phyloP scores from a whole-genome alignment of 1,139 yeast genomes.

The Ogataea hybrid region DNA sequence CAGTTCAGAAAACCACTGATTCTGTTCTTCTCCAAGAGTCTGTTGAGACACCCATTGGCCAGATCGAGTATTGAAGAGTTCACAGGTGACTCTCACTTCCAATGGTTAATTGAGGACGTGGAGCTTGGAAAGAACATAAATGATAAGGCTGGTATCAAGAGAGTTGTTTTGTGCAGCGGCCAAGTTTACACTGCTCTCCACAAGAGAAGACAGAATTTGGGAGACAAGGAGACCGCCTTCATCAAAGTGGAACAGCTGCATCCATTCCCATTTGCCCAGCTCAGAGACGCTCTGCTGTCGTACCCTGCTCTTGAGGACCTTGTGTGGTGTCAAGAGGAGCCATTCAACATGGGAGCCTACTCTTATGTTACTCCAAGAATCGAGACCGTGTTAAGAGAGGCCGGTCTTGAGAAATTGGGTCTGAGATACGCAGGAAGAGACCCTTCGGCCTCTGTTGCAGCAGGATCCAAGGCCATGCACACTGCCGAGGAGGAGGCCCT shows the following conservation, averaged over 20 bases:
- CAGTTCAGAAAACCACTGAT: conserved; percentile 97
- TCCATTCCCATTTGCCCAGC: conserved; percentile 98
- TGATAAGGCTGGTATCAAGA: conserved; percentile 81
- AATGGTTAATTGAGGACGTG: conserved; percentile 92
- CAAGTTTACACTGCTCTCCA: conserved; percentile 93
- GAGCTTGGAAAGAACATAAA: conserved; percentile 77
- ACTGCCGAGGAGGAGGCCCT: conserved; percentile 85
- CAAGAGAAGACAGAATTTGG: conserved; percentile 79
- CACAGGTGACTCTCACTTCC: conserved; percentile 88
- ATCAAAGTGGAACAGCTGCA: conserved; percentile 91
- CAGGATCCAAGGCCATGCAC: conserved; percentile 92
- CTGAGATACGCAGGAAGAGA: conserved; percentile 96
- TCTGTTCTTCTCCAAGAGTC: conserved; percentile 86
- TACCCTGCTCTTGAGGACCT: conserved; percentile 86
- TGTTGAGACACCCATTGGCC: conserved; percentile 97
- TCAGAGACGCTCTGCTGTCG: conserved; percentile 76
- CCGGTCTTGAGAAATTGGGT: no score
- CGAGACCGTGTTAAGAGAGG: conserved; percentile 68
- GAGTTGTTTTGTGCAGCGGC: conserved; percentile 82
- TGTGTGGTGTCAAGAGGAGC: conserved; percentile 99
- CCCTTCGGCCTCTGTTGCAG: conserved; percentile 98
- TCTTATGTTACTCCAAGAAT: conserved; percentile 79
- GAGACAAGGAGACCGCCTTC: conserved; percentile 81
- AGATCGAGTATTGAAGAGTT: conserved; percentile 81
- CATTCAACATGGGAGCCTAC: conserved; percentile 96